phyloP scores from a whole-genome alignment of 129 eudicot species.

The Tanacetum coccineum region DNA sequence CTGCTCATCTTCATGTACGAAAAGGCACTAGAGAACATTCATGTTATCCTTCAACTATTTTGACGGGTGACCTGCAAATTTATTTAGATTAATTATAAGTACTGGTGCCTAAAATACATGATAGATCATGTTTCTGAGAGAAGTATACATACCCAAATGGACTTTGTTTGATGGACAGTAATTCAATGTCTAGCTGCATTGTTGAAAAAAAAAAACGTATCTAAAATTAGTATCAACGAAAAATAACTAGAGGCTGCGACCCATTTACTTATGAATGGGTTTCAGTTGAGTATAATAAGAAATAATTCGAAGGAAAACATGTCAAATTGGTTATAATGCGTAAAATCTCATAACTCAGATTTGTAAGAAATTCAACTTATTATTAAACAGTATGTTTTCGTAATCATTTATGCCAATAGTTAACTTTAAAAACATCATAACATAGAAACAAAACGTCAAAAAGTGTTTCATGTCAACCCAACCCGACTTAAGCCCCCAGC shows the following conservation, averaged over 20 bases:
- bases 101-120: neutral
- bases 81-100: constrained; percentile 2
- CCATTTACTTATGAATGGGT: too few relatives aligned
- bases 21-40: neutral
- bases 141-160: constrained; percentile 77
- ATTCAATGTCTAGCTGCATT: constrained; percentile 75
- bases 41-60: constrained; percentile 70
- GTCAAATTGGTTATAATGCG: too few relatives aligned
- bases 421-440: neutral
- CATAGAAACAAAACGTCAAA: neutral
- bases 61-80: constrained; percentile 64
- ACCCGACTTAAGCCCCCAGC: neutral
- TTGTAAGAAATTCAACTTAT: too few relatives aligned
- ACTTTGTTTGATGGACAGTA: constrained; percentile 83
- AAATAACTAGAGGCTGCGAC: neutral
- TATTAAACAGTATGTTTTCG: neutral
- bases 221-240: neutral
- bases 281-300: too few relatives aligned
- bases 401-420: neutral
- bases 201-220: too few relatives aligned
- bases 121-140: neutral
- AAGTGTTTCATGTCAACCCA: neutral
- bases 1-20: constrained; percentile 23
- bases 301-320: too few relatives aligned
- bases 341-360: too few relatives aligned